Evolutionary conservation across 2,329 filamentous ascomycete genomes (phyloP), one percentile per base, ranked within the genome.

Genomic region (Colletotrichum sp.): DNA sequence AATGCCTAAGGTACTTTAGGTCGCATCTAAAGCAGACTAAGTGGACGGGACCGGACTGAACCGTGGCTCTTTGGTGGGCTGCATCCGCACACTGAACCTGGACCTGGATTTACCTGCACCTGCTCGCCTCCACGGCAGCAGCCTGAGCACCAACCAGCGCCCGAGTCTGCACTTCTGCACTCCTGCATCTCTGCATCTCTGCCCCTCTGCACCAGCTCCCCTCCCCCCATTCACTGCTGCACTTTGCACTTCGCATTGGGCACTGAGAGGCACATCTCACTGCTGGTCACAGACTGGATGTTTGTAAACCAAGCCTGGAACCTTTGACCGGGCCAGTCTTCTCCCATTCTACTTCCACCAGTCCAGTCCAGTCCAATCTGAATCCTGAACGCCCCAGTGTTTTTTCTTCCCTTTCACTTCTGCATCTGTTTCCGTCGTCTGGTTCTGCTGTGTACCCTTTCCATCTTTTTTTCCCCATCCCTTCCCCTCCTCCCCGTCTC

Each of bases 31-130:
- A n/a, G 32, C 65, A 74, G 64, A 65, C 59, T 65, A 64, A 64
- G 62, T 64, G 59, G 71, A 75, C 59, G 48, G 74, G 64, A 68
- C 73, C 64, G 70, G 73, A 68, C 73, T 75, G 70, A 64, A 75
- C 73, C 69, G 64, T 75, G 70, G 44, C 55, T 60, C 59, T 13
- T 34, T 57, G 39, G 65, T 63, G 63, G 70, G 69, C 57, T 72
- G 69, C 34, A 36, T 52, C 68, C 57, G 67, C 68, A 39, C 55
- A 48, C 32, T 71, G 60, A 48, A 65, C 59, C 48, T 64, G n/a
- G 22, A 26, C 44, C n/a, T 48, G 44, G 44, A 48, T 48, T n/a
- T n/a, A 22, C n/a, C 44, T 48, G 44, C n/a, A 22, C 18, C 39
- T 44, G 39, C 24, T 66, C 18, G 30, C 63, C 63, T 66, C 16